A percentile compares a stretch with the other conserved stretches of the same genome.
Conservation (phyloP, 2,329 filamentous ascomycete genomes). For the Hypoxylon sp. region DNA sequence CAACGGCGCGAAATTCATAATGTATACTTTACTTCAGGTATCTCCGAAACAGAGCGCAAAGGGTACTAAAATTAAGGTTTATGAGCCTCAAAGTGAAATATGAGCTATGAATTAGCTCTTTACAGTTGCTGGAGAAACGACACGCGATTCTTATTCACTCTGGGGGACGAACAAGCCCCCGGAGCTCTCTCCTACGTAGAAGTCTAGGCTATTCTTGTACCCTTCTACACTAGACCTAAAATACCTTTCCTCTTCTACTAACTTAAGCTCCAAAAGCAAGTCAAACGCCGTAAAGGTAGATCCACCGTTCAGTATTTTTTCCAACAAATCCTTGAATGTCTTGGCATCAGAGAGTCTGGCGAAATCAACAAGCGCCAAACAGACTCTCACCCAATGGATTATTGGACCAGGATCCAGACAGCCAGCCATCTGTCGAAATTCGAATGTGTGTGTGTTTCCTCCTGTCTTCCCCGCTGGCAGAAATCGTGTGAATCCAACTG, state of each 20-base stretch:
- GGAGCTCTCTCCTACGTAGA: conserved; percentile 22
- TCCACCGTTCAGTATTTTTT: not conserved
- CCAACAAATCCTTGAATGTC: conserved; percentile 30
- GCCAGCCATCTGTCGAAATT: conserved; percentile 51
- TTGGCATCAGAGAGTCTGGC: conserved; percentile 30
- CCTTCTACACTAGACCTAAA: conserved; percentile 17
- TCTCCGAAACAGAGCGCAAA: not conserved
- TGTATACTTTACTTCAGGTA: not conserved
- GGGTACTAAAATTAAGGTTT: not conserved
- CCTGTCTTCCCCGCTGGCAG: conserved; percentile 35
- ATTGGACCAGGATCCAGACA: conserved; percentile 46
- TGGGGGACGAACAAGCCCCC: conserved; percentile 17
- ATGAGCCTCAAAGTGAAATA: conserved; percentile 2
- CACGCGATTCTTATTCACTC: conserved; percentile 5
- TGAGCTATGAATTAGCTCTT: not conserved
- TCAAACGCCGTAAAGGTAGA: conserved; percentile 26
- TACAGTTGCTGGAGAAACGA: not conserved
- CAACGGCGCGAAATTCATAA: not conserved
- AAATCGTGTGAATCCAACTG: conserved; percentile 46
- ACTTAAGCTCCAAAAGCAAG: conserved; percentile 25
- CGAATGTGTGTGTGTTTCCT: conserved; percentile 49
- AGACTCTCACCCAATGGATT: conserved; percentile 45
- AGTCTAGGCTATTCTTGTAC: conserved; percentile 20
- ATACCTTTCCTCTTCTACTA: conserved; percentile 29
- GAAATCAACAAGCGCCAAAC: conserved; percentile 45